Evolutionary conservation across 495 filamentous ascomycete species (phyloP), one percentile per base, ranked within the genome.

Genomic region (Aspergillus leporis): DNA sequence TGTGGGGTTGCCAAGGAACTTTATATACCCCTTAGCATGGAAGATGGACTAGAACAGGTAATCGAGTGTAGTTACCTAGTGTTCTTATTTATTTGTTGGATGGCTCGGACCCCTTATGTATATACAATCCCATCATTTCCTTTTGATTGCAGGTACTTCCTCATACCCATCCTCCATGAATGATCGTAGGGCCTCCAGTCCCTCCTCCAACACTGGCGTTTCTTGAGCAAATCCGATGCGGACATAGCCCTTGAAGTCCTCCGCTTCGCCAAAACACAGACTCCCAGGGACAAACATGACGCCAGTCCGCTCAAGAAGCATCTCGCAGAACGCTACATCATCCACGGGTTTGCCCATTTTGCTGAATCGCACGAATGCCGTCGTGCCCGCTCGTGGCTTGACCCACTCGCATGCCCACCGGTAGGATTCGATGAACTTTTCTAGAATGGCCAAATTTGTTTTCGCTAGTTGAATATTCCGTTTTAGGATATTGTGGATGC

Each of bases 261-360:
- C 72, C 1, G 83, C 82, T 5, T 78, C 66, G 0, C 90, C 91
- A 74, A 97, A 97, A 62, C 90, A 93, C 6, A 75, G 72, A 53
- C 85, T 84, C 0, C 86, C 93, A 0, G 93, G 92, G 18, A 91
- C 73, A 64, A 95, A 79, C 81, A 96, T 80, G n/a, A 93, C 89
- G 12, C 90, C 90, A 0, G 79, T 86, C 69, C 85, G 82, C 53
- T 87, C 83, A 19, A 88, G 72, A 19, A 96, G 69, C 63, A 82
- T 78, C 66, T 87, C 76, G 63, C 90, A 93, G 61, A 96, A 91
- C 5, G 73, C 77, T 28, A 82, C 81, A 60, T 92, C 89, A 60
- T 95, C 83, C 1, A 95, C 80, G 2, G 86, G 80, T 62, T 78
- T 76, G 2, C 92, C 90, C 56, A 77, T 78, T 54, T 80, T 76